These are phyloP conservation scores for Forsythia viridissima DNA, from an alignment of 257 asterid genomes.

Conservation along the genomic window DNA sequence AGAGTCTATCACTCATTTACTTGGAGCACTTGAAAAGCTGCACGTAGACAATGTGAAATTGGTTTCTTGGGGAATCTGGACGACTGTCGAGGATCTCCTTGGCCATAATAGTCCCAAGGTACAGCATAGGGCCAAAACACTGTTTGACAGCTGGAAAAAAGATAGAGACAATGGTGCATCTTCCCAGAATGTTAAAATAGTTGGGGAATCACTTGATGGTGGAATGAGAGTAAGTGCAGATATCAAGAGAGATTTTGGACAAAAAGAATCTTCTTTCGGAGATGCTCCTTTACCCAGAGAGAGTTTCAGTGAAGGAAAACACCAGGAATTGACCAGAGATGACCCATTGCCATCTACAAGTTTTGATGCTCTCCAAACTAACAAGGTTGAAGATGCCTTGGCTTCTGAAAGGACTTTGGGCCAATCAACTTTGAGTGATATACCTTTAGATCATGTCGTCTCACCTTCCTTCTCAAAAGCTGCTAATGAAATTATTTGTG, in stretches of 20 bases:
- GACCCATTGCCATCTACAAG: constrained; percentile 32
- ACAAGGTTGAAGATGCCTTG: constrained; percentile 21
- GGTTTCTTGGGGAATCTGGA: constrained; percentile 50
- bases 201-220: constrained; percentile 29
- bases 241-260: constrained; percentile 23
- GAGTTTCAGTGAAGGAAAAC: constrained; percentile 29
- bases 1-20: constrained; percentile 49
- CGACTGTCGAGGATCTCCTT: constrained; percentile 49
- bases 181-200: constrained; percentile 27
- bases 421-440: constrained; percentile 21
- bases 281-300: constrained; percentile 28
- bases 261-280: constrained; percentile 28
- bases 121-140: constrained; percentile 47
- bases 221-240: constrained; percentile 23
- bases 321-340: constrained; percentile 28
- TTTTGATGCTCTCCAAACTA: constrained; percentile 32
- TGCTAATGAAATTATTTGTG: not conserved
- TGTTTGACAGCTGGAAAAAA: constrained; percentile 52
- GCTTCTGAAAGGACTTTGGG: constrained; percentile 15
- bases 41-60: constrained; percentile 40
- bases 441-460: constrained; percentile 9
- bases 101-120: constrained; percentile 51
- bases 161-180: constrained; percentile 31
- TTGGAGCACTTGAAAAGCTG: constrained; percentile 56
- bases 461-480: constrained; percentile 30